phyloP scores from a whole-genome alignment of 371 early-diverging fungal species.

The Coemansia sp. region DNA sequence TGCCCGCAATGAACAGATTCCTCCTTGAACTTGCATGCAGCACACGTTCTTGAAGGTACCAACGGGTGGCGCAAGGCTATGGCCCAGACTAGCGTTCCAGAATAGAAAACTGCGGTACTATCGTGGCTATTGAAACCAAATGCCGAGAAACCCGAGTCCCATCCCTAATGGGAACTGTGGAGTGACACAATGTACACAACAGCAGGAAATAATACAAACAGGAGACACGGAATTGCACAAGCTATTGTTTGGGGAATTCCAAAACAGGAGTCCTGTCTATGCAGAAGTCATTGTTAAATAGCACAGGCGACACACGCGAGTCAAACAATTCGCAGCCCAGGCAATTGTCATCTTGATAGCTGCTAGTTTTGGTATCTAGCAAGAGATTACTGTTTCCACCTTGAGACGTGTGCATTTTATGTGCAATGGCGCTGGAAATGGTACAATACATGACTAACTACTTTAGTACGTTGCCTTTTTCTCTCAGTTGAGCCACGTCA shows the following conservation, averaged over 20 bases:
- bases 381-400: not conserved
- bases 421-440: not conserved
- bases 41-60: not conserved
- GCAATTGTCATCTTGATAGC: not conserved
- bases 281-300: not conserved
- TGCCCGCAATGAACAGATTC: not conserved
- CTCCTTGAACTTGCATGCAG: not conserved
- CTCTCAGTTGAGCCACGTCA: not conserved
- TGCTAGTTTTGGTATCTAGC: not conserved
- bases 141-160: not conserved
- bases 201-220: not conserved
- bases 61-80: not conserved
- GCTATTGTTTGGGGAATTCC: not conserved
- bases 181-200: not conserved
- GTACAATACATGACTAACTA: not conserved
- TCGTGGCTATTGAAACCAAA: not conserved
- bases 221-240: not conserved
- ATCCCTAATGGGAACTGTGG: not conserved
- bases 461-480: not conserved
- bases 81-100: not conserved
- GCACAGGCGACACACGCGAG: not conserved
- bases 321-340: not conserved
- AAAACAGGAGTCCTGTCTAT: not conserved
- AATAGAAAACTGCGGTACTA: not conserved
- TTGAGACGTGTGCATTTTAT: not conserved